Base-by-base conservation (phyloP, 331 rosid species). In the Phaseolus coccineus region DNA sequence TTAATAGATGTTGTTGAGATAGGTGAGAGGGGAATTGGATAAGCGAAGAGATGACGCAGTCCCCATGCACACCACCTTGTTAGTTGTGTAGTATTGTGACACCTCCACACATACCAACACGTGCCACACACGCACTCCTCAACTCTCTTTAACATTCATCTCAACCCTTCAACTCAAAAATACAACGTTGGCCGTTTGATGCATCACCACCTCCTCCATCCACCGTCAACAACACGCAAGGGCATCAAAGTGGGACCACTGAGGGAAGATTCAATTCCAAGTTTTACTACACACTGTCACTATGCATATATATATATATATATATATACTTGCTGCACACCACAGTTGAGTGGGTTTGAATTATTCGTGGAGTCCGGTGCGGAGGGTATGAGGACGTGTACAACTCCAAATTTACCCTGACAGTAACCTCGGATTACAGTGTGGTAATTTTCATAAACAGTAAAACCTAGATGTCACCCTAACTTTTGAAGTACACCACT, bases 361-460 rank as follows among this genome's bases (percentile, higher is more conserved):
- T 59, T 12, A 28, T n/a, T 80, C 62, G 65, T 66, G 70, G 76
- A 55, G 77, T 62, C 48, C 2, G 46, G 46, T 40, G 46, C 9
- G 47, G 11, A 42, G 0, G 13, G 5, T 46, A 3, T 25, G 28
- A 51, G 24, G 39, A 24, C 78, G 46, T 73, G 78, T 67, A 55
- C 3, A 30, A 44, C 15, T 62, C 75, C 66, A 62, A 51, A 33
- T 67, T 83, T 40, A 69, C 57, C 72, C 74, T 59, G 51, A 58
- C 53, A 15, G 53, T 77, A 82, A 78, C 84, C 84, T 84, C 81
- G 84, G 87, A 84, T 75, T 75, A 69, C 81, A 80, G 76, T 70
- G 73, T 33, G 58, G 87, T 70, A 80, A 74, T 53, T 80, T 84
- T 80, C 44, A 59, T 5, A 46, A 62, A 65, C 77, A 50, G 83